A percentile compares a stretch with the other conserved stretches of the same genome.
These are phyloP conservation scores for Symbiodinium natans DNA, from an alignment of 73 alveolate genomes.

Conservation along the genomic window DNA sequence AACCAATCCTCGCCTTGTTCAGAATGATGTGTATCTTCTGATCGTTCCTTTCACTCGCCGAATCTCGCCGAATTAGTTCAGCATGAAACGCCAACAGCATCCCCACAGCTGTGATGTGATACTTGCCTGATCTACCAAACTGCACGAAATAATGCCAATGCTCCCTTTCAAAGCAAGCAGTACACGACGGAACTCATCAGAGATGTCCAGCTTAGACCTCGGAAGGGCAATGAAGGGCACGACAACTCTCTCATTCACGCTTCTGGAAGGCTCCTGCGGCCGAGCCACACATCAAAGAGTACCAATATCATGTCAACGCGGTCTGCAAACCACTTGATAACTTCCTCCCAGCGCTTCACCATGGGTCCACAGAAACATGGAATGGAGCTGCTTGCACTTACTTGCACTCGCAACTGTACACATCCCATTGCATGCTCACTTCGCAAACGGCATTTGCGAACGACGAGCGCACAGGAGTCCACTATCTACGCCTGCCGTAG, in stretches of 20 bases:
- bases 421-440: background rate
- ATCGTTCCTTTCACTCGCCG: background rate
- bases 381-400: background rate
- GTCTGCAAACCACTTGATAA: conserved; percentile 87
- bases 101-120: background rate
- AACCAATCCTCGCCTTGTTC: conserved; percentile 66
- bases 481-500: background rate
- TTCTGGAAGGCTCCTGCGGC: no score
- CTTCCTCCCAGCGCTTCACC: conserved; percentile 3
- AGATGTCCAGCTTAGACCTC: conserved; percentile 89
- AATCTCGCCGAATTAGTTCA: background rate
- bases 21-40: conserved; percentile 48
- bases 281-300: conserved; percentile 33
- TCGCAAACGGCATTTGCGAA: background rate
- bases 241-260: no score
- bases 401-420: background rate
- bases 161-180: conserved; percentile 67
- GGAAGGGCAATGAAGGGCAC: no score
- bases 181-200: conserved; percentile 85
- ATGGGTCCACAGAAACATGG: background rate
- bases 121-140: background rate
- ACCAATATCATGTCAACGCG: conserved; percentile 86
- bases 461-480: background rate
- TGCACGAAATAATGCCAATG: background rate
- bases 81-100: background rate